These are phyloP conservation scores for Dictyostelium capitatum DNA, from an alignment of 78 protist genomes.

Conservation along the genomic window DNA sequence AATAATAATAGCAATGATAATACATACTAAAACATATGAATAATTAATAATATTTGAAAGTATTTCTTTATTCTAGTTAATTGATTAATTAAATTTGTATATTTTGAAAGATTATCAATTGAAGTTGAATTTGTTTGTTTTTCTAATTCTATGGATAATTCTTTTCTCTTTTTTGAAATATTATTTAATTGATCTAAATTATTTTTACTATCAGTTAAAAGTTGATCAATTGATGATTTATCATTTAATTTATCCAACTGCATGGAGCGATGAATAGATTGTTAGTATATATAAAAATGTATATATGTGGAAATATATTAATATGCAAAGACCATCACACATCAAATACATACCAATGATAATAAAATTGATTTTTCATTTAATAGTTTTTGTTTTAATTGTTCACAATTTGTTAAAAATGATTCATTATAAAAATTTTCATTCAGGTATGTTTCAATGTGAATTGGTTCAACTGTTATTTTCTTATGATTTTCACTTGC, in stretches of 20 bases:
- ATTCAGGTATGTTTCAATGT: constrained; percentile 14
- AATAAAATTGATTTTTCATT: constrained; percentile 25
- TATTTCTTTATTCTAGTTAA: constrained; percentile 68
- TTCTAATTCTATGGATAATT: not conserved
- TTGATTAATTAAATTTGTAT: constrained; percentile 53
- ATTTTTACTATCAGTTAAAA: not conserved
- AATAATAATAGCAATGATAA: not conserved
- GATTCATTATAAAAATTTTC: constrained; percentile 48
- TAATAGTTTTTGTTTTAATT: constrained; percentile 15
- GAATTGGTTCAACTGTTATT: constrained; percentile 5
- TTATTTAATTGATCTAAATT: not conserved
- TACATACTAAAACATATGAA: constrained; percentile 47
- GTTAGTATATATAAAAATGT: no score
- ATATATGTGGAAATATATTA: no score
- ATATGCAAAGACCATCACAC: no score
- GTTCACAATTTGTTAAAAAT: not conserved
- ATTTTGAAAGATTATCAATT: constrained; percentile 48
- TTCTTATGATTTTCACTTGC: not conserved
- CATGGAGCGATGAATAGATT: no score
- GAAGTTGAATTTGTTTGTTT: constrained; percentile 7
- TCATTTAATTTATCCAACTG: constrained; percentile 6
- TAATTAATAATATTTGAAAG: constrained; percentile 35
- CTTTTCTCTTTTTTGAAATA: not conserved
- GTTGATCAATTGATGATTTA: not conserved
- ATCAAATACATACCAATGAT: constrained; percentile 9